Base-by-base conservation (phyloP, 2,329 filamentous ascomycete genomes). In the Kalaharituber pfeilii region DNA sequence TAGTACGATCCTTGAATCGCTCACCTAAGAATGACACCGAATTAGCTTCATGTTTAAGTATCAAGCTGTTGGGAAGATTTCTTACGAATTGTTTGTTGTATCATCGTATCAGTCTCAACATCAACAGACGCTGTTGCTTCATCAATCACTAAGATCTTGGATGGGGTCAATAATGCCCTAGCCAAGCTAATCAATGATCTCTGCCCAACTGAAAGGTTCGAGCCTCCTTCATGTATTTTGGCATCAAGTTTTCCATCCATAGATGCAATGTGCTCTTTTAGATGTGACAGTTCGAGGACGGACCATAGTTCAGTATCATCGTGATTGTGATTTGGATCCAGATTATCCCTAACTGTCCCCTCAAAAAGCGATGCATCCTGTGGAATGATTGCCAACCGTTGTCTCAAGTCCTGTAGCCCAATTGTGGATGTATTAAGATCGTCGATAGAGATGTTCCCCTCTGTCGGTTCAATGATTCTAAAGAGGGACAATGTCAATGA, bases 281-380 rank as follows among this genome's bases (percentile, higher is more conserved):
- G 74, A 65, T 89, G 82, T 56, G 91, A 91, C 70, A 96, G 89
- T 67, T 95, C 88, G 59, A 95, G 74, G 57, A 93, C 88, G 66
- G 84, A 94, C 91, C 91, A 98, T 29, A 98, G 74, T 67, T 96
- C 91, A 4, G 88, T 94, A 69, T 98, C 93, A 69, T 95, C 89
- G 66, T 94, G 88, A 53, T 93, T 86, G 67, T 94, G 85, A 26
- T 84, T 86, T 24, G 93, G 93, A 67, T 98, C 91, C 50, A 64
- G 60, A 36, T 98, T 98, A 69, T 98, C 91, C 61, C 91, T 80
- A 59, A 98, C 78, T 7, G 84, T 88, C 51, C 88, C 88, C 69
- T 94, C 86, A 64, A 98, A 98, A 58, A 98, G 78, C 59, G 89
- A 89, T 27, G 91, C 89, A 69, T 98, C 93, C 67, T 98, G 91